A percentile compares a stretch with the other conserved stretches of the same genome.
Conservation (phyloP, 1,139 yeast species). For the Hanseniaspora uvarum region DNA sequence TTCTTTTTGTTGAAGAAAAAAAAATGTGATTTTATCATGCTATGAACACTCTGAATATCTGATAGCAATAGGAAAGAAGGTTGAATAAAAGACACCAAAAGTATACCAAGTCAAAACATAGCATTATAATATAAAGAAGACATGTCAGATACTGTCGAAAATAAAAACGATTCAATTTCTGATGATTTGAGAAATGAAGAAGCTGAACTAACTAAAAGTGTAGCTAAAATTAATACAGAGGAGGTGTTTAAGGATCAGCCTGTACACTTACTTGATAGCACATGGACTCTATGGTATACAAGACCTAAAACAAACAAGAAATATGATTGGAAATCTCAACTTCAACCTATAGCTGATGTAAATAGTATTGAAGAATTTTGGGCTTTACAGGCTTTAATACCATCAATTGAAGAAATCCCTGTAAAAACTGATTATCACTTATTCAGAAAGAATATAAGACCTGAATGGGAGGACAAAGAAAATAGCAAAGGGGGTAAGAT, state of each 20-base stretch:
- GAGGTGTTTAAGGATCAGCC: not conserved
- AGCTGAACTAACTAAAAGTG: not conserved
- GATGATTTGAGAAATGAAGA: not conserved
- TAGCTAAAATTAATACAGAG: not conserved
- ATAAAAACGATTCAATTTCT: not conserved
- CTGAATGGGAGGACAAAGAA: slow-evolving; percentile 94
- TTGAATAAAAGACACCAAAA: not conserved
- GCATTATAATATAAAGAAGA: not conserved
- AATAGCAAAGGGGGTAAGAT: slow-evolving; percentile 92
- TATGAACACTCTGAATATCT: not conserved
- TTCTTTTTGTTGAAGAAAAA: not conserved
- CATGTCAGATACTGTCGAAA: not conserved
- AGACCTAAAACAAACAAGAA: slow-evolving; percentile 72
- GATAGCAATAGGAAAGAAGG: not conserved
- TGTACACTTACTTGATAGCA: slow-evolving; percentile 78
- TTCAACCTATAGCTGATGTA: slow-evolving; percentile 88
- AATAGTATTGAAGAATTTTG: slow-evolving; percentile 95
- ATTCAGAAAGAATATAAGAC: slow-evolving; percentile 88
- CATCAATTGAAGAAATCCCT: slow-evolving; percentile 71
- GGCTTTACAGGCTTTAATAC: slow-evolving; percentile 93
- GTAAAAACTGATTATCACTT: slow-evolving; percentile 84
- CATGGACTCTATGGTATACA: slow-evolving; percentile 98
- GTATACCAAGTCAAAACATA: too few relatives aligned
- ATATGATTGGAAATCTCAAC: slow-evolving; percentile 87
- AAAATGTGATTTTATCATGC: not conserved